phyloP scores from a whole-genome alignment of 768 basidiomycete species.

The Russula foetens region DNA sequence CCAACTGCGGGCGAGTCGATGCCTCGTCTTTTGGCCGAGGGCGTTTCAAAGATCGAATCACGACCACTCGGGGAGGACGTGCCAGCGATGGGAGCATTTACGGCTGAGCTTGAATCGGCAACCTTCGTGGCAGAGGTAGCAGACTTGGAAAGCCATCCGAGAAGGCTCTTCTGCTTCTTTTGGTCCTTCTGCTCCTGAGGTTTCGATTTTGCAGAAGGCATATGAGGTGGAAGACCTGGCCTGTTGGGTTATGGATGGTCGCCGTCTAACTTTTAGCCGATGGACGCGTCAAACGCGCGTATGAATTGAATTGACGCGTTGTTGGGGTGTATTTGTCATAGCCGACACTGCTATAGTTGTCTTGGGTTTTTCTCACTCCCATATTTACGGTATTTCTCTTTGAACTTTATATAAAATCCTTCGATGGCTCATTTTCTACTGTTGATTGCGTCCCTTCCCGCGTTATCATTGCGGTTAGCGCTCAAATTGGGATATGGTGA shows the following conservation, averaged over 20 bases:
- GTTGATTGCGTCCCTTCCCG: neutral
- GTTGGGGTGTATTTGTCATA: constrained; percentile 11
- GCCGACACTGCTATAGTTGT: too few relatives aligned
- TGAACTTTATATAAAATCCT: too few relatives aligned
- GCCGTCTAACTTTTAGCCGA: neutral
- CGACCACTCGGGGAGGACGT: constrained; percentile 12
- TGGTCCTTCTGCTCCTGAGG: constrained; percentile 18
- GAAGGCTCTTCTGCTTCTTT: constrained; percentile 67
- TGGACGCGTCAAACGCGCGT: neutral
- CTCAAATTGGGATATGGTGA: constrained; percentile 22
- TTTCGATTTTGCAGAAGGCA: constrained; percentile 11
- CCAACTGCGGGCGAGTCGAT: constrained; percentile 33
- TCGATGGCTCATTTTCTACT: neutral
- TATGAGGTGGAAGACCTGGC: neutral
- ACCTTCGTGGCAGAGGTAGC: neutral
- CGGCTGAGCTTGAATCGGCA: constrained; percentile 6
- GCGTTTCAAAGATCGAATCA: constrained; percentile 18
- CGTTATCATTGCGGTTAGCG: constrained; percentile 15
- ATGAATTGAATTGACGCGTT: constrained; percentile 18
- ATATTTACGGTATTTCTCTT: neutral
- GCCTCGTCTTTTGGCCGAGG: constrained; percentile 18
- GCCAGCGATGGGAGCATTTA: constrained; percentile 3
- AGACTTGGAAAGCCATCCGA: constrained; percentile 49
- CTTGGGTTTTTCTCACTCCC: too few relatives aligned
- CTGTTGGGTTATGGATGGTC: neutral